Percentiles rank a stretch among this genome's conserved stretches.
Conservation (phyloP, 2,329 filamentous ascomycete species). For the Clarireedia monteithiana region DNA sequence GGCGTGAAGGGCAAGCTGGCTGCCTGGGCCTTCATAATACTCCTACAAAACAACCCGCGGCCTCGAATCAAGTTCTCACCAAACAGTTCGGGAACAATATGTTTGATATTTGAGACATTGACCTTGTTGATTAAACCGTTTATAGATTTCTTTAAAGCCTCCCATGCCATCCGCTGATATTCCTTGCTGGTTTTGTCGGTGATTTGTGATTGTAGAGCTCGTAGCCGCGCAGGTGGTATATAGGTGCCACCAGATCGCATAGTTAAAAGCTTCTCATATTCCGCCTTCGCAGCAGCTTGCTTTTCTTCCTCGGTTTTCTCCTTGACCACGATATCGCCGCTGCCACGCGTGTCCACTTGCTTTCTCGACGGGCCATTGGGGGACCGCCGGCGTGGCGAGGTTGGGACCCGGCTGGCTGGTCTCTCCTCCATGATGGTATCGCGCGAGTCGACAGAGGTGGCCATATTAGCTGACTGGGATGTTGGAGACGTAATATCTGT, state of each 20-base stretch:
- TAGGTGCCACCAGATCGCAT: constrained; percentile 96
- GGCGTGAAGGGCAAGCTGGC: constrained; percentile 93
- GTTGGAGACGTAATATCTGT: not conserved
- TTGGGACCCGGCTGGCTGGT: constrained; percentile 9
- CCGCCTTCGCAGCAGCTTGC: constrained; percentile 79
- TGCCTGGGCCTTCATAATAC: constrained; percentile 97
- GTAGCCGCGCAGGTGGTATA: constrained; percentile 83
- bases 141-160: constrained; percentile 96
- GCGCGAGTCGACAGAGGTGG: constrained; percentile 14
- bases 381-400: constrained; percentile 19
- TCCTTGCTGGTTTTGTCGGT: constrained; percentile 95
- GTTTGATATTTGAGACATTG: constrained; percentile 96
- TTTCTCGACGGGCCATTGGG: constrained; percentile 19
- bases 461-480: not conserved
- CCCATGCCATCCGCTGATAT: constrained; percentile 98
- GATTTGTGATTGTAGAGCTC: constrained; percentile 91
- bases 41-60: constrained; percentile 85
- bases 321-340: constrained; percentile 16
- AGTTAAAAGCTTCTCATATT: constrained; percentile 85
- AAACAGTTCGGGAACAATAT: constrained; percentile 93
- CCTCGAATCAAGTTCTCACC: constrained; percentile 89
- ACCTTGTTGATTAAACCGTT: constrained; percentile 99
- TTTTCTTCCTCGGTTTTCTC: constrained; percentile 68
- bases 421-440: constrained; percentile 11
- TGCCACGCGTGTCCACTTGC: constrained; percentile 12